These are phyloP conservation scores for Coemansia sp. DNA, from an alignment of 192 early-diverging fungal species.

Conservation along the genomic window DNA sequence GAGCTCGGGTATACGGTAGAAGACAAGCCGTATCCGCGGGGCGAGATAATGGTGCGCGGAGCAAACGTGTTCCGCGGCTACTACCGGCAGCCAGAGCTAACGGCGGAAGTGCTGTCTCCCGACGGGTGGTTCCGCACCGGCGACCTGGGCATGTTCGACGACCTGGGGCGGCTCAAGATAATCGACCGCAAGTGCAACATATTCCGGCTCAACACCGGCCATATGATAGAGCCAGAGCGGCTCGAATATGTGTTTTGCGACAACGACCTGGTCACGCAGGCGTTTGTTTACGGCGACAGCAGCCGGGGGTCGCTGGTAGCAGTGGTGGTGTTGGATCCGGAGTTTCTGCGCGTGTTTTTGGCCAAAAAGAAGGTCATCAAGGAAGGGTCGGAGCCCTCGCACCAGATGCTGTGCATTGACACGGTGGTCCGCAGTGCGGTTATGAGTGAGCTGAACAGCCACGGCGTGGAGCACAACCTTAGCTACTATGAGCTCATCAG, in stretches of 20 bases:
- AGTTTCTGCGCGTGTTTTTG: conserved; percentile 55
- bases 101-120: conserved; percentile 69
- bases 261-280: conserved; percentile 63
- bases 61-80: conserved; percentile 78
- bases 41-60: conserved; percentile 86
- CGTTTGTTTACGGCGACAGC: conserved; percentile 79
- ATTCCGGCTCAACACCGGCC: conserved; percentile 85
- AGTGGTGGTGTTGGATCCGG: conserved; percentile 74
- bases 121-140: conserved; percentile 93
- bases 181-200: conserved; percentile 97
- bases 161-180: conserved; percentile 76
- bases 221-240: conserved; percentile 92
- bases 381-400: conserved; percentile 49
- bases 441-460: conserved; percentile 58
- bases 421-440: conserved; percentile 58
- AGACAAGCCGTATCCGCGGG: conserved; percentile 81
- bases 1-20: conserved; percentile 81
- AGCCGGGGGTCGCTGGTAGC: conserved; percentile 68
- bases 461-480: conserved; percentile 61
- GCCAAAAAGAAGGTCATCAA: conserved; percentile 52
- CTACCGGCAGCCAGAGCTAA: conserved; percentile 79
- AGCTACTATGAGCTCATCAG: conserved; percentile 70
- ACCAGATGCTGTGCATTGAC: conserved; percentile 64
- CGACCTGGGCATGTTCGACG: conserved; percentile 87
- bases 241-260: conserved; percentile 90